Base-by-base conservation (phyloP, 106 monocot species). In the Agapanthus africanus region DNA sequence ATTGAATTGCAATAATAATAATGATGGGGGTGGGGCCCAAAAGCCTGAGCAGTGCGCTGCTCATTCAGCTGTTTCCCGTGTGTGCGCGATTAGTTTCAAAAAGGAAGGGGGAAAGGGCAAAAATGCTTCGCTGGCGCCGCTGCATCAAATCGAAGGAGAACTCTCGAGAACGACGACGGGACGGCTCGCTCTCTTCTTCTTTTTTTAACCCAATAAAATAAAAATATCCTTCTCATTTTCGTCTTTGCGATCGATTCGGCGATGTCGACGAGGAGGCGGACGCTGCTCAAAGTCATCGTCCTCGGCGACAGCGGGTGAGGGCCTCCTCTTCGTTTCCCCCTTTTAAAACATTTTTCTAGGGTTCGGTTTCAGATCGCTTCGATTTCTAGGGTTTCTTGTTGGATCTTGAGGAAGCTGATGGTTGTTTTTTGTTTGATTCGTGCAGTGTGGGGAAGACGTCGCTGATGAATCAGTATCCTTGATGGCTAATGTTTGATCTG, bases 401-500 rank as follows among this genome's bases (percentile, higher is more conserved):
- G 25, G 42, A 42, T 41, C 18, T 66, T 40, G 27, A n/a, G 4
- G 16, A 22, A 42, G 30, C 0, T 66, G 1, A 27, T 42, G 66
- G 15, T 37, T 19, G 19, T 18, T n/a, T n/a, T n/a, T 35, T 32
- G 31, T 9, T 31, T 32, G 59, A 13, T 59, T 31, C 11, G 3
- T 41, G 39, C 77, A 94, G 94, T 35, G 91, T 91, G 28, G 94
- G 94, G 40, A 95, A 95, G 83, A 95, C 94, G 35, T 95, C 94
- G 73, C 68, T 95, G 91, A 91, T 95, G 94, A 95, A 88, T 56
- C 94, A 91, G 94, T 84, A 94, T 94, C 90, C 90, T 83, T 42
- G 40, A 22, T 6, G 94, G 2, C 33, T 6, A 34, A 14, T 76
- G 37, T 30, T 44, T 23, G 21, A 64, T 36, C 22, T 66, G 4